Evolutionary conservation across 306 rosid species (phyloP).

Genomic region (Mimosa pudica): DNA sequence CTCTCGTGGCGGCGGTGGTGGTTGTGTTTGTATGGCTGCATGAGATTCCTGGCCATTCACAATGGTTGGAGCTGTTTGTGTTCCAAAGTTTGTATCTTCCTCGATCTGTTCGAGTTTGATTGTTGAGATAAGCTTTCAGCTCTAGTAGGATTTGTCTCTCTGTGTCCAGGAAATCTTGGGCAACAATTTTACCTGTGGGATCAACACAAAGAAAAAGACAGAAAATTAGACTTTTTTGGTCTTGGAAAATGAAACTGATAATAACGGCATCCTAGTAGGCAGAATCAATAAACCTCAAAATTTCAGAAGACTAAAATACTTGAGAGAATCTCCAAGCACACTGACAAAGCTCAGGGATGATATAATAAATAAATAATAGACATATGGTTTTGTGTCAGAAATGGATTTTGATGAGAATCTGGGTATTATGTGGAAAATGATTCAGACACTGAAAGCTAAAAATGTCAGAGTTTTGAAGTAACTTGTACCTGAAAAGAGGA

Average conservation of each 20-base stretch:
- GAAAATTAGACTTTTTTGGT: neutral
- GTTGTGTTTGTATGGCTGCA: constrained; percentile 39
- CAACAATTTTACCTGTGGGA: constrained; percentile 48
- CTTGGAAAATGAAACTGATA: constrained; percentile 19
- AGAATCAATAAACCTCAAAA: constrained; percentile 35
- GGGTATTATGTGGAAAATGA: neutral
- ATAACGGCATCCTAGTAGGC: neutral
- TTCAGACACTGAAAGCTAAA: neutral
- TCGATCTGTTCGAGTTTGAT: constrained; percentile 47
- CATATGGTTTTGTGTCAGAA: neutral
- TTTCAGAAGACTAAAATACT: constrained; percentile 13
- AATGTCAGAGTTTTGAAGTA: neutral
- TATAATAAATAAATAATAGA: neutral
- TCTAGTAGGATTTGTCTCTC: constrained; percentile 60
- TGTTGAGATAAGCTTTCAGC: constrained; percentile 53
- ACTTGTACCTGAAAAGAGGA: constrained; percentile 57
- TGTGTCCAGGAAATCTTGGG: constrained; percentile 50
- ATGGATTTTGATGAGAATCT: neutral
- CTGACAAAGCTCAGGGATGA: neutral
- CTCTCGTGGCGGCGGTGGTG: constrained; percentile 36
- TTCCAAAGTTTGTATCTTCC: constrained; percentile 72
- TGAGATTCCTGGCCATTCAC: constrained; percentile 65
- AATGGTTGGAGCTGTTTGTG: constrained; percentile 45
- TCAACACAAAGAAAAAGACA: neutral
- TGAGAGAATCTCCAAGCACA: constrained; percentile 31